phyloP scores from a whole-genome alignment of 805 yeast genomes.

The Naumovozyma baii region DNA sequence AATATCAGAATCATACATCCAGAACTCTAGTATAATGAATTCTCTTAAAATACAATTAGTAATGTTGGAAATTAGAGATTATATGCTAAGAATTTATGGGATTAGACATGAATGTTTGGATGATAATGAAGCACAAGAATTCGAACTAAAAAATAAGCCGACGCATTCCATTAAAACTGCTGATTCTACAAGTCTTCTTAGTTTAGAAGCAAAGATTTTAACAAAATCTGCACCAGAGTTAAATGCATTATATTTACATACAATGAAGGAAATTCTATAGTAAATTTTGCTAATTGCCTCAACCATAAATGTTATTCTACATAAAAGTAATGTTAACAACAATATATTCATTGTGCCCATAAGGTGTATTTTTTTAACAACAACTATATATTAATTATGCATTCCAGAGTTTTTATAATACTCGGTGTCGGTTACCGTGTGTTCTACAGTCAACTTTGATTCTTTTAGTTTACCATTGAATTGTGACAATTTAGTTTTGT shows the following conservation, averaged over 20 bases:
- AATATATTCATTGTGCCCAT: too few relatives aligned
- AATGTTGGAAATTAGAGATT: constrained; percentile 8
- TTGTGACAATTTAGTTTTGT: too few relatives aligned
- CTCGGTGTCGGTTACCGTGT: too few relatives aligned
- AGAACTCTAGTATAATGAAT: constrained; percentile 2
- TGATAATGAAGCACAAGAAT: constrained; percentile 8
- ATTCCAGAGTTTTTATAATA: too few relatives aligned
- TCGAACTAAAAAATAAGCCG: constrained; percentile 12
- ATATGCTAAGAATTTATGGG: constrained; percentile 9
- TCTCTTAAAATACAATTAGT: constrained; percentile 9
- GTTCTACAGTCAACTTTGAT: too few relatives aligned
- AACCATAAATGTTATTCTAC: too few relatives aligned
- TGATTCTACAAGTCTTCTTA: not conserved
- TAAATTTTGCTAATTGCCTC: not conserved
- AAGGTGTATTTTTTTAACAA: too few relatives aligned
- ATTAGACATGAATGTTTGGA: constrained; percentile 10
- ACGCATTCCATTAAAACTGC: not conserved
- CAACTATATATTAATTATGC: too few relatives aligned
- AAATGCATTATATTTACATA: not conserved
- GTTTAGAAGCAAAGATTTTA: not conserved
- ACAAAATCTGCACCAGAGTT: not conserved
- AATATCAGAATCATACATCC: constrained; percentile 1
- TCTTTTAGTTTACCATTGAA: too few relatives aligned
- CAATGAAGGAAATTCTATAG: not conserved
- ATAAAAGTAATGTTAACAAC: too few relatives aligned